Base-by-base conservation (phyloP, 768 basidiomycete genomes). In the Cubamyces sp. region DNA sequence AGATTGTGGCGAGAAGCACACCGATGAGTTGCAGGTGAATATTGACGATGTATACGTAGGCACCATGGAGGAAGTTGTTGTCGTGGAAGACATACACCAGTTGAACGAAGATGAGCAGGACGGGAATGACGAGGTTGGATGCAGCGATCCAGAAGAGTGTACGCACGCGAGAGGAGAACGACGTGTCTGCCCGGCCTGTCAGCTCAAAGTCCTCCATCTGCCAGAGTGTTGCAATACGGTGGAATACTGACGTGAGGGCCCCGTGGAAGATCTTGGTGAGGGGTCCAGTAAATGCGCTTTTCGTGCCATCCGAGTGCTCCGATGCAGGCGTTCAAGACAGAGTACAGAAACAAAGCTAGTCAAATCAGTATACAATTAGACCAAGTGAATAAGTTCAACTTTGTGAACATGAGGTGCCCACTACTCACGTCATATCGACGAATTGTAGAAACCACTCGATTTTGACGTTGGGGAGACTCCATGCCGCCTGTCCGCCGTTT, bases 71-170 rank as follows among this genome's bases (percentile, higher is more conserved):
- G 49, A 56, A 62, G 30, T 46, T 54, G 15, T 9, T 19, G 48
- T 62, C 61, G 14, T 28, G 48, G 48, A 62, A 62, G 5, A 25
- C 34, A 41, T 50, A 46, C 48, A 75, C 64, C 51, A 79, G 68
- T 43, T 76, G 73, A n/a, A 69, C 72, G 41, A 78, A 64, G 63
- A 69, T 72, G 65, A 78, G 69, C 26, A 77, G 55, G 26, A 72
- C 70, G 16, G 78, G 78, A 62, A 79, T 73, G 43, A 79, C 70
- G 65, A 78, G 79, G 61, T 77, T 78, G 1, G 74, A 70, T 12
- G 71, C 51, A 0, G 77, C 73, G 57, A 79, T 75, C 43, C 71
- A 69, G 66, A 79, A 78, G 12, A 79, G 64, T 19, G 66, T 70
- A 16, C 68, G 71, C 21, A 78, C 28, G n/a, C 71, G 71, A 3